A percentile compares a stretch with the other conserved stretches of the same genome.
Conservation (phyloP, 2,329 filamentous ascomycete genomes). For the Beauveria pseudobassiana region DNA sequence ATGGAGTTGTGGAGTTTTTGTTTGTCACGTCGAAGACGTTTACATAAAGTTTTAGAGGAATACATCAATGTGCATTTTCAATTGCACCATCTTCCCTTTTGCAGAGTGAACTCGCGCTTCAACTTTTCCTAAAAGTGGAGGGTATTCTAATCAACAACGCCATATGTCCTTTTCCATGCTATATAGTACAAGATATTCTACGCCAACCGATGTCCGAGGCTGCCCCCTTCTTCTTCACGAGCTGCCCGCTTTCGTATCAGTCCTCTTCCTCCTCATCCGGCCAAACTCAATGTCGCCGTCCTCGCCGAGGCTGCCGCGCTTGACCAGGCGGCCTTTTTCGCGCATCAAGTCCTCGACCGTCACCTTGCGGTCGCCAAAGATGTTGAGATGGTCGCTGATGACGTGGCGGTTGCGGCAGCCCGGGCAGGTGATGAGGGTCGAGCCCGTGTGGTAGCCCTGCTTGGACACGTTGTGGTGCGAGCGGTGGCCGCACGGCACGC, state of each 20-base stretch:
- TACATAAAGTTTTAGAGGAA: not conserved
- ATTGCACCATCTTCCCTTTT: no score
- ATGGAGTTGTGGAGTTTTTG: slow-evolving; percentile 1
- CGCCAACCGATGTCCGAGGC: not conserved
- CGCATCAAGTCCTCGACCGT: slow-evolving; percentile 72
- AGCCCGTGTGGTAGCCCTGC: slow-evolving; percentile 89
- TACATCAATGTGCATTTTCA: not conserved
- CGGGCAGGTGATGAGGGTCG: slow-evolving; percentile 82
- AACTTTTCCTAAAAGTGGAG: not conserved
- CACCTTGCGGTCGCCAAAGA: slow-evolving; percentile 63
- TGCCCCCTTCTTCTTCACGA: not conserved
- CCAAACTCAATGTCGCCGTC: slow-evolving; percentile 94
- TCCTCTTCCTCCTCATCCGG: slow-evolving; percentile 50
- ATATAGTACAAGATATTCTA: not conserved
- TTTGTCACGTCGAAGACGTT: not conserved
- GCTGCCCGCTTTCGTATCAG: slow-evolving; percentile 16
- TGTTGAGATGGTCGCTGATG: slow-evolving; percentile 79
- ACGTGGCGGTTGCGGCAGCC: slow-evolving; percentile 80
- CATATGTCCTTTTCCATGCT: not conserved
- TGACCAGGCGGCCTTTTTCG: slow-evolving; percentile 67
- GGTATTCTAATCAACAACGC: slow-evolving; percentile 6
- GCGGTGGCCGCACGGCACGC: slow-evolving; percentile 71
- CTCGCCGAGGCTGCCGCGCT: slow-evolving; percentile 61
- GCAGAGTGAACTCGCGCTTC: not conserved
- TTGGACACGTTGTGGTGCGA: slow-evolving; percentile 85